These are phyloP conservation scores for Salvia rosmarinus DNA, from an alignment of 257 asterid species.

Conservation along the genomic window DNA sequence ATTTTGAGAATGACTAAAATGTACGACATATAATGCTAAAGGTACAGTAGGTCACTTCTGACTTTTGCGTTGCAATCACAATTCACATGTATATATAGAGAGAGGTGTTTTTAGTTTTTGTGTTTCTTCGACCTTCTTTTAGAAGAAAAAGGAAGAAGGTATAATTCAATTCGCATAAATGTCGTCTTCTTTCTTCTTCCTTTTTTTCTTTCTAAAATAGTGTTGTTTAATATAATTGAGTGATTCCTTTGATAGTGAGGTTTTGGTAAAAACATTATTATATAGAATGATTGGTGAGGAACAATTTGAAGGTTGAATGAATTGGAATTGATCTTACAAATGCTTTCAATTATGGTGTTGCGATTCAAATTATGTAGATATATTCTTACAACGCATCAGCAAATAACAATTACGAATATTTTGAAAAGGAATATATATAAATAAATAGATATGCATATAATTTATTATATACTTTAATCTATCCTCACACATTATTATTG, in stretches of 20 bases:
- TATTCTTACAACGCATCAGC: no score
- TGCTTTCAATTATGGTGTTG: no score
- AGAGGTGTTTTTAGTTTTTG: constrained; percentile 3
- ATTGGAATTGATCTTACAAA: no score
- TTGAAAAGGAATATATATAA: no score
- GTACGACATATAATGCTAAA: constrained; percentile 19
- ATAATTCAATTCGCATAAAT: not conserved
- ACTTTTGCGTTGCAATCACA: not conserved
- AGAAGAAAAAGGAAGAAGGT: not conserved
- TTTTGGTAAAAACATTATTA: not conserved
- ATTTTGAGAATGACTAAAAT: not conserved
- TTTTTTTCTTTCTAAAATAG: not conserved
- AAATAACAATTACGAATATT: no score
- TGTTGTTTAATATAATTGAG: not conserved
- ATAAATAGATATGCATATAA: no score
- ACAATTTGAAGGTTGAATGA: no score
- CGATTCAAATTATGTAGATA: no score
- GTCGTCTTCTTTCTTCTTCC: not conserved
- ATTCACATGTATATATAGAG: constrained; percentile 6
- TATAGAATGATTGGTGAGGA: not conserved
- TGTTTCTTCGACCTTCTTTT: not conserved
- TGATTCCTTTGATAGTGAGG: not conserved
- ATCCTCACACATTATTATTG: no score
- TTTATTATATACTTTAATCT: no score
- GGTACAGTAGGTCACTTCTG: constrained; percentile 8